phyloP scores from a whole-genome alignment of 345 rosid species.

The Ceriops tagal region DNA sequence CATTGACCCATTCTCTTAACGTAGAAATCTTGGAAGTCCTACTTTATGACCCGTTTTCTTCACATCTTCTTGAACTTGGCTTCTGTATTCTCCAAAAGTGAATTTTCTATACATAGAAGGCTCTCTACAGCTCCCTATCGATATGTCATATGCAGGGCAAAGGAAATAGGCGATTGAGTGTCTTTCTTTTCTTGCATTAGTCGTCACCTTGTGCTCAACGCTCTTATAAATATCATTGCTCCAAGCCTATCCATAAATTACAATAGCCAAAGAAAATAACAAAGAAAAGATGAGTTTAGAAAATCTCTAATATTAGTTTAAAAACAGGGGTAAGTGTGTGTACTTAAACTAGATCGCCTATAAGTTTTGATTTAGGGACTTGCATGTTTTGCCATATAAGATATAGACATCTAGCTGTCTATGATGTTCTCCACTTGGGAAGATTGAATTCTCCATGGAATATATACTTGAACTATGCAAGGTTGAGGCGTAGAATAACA shows the following conservation, averaged over 20 bases:
- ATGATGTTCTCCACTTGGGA: too few relatives aligned
- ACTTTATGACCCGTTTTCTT: constrained; percentile 50
- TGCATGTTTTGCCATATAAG: too few relatives aligned
- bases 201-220: constrained; percentile 58
- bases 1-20: constrained; percentile 1
- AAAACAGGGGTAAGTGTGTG: too few relatives aligned
- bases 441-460: too few relatives aligned
- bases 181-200: constrained; percentile 47
- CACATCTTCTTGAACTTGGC: constrained; percentile 59
- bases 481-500: too few relatives aligned
- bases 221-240: constrained; percentile 64
- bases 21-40: constrained; percentile 55
- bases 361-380: too few relatives aligned
- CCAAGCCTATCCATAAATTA: constrained; percentile 48
- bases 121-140: constrained; percentile 47
- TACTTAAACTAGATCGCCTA: too few relatives aligned
- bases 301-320: not conserved
- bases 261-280: not conserved
- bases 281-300: not conserved
- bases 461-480: too few relatives aligned
- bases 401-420: too few relatives aligned
- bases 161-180: constrained; percentile 61
- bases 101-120: constrained; percentile 52
- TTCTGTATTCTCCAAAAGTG: constrained; percentile 56
- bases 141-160: constrained; percentile 55